Conservation (phyloP, 2,329 filamentous ascomycete genomes). For the Ustilaginoidea virens region DNA sequence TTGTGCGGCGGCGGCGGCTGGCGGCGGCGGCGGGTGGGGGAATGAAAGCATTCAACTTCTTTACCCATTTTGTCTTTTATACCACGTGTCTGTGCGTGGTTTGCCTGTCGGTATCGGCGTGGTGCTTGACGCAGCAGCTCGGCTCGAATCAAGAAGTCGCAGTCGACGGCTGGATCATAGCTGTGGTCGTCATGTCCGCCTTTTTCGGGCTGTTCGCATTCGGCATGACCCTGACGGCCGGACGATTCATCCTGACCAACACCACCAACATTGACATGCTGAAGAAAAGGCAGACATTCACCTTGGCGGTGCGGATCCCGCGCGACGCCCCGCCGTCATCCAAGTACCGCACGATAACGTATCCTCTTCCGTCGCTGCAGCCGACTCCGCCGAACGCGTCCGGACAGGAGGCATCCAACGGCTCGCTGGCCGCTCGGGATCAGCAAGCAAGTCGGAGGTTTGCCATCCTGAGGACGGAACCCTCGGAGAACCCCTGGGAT, state of each 20-base stretch:
- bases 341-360: conserved; percentile 37
- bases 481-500: conserved; percentile 77
- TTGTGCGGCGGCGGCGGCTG: no score
- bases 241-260: conserved; percentile 57
- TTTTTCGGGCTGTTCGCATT: conserved; percentile 71
- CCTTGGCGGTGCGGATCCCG: conserved; percentile 60
- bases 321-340: conserved; percentile 24
- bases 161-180: conserved; percentile 47
- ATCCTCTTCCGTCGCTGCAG: conserved; percentile 28
- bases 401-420: neutral
- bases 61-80: conserved; percentile 74
- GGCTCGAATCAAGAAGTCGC: conserved; percentile 18
- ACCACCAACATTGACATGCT: conserved; percentile 75
- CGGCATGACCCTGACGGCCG: conserved; percentile 60
- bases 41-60: conserved; percentile 87
- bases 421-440: conserved; percentile 16
- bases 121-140: conserved; percentile 43
- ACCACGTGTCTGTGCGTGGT: conserved; percentile 51
- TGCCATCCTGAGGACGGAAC: conserved; percentile 58
- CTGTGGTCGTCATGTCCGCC: conserved; percentile 46
- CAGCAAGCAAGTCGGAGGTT: conserved; percentile 48
- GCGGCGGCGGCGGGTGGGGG: no score
- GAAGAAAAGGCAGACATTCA: conserved; percentile 45
- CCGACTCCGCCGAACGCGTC: conserved; percentile 8
- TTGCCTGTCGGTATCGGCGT: conserved; percentile 45